Percentiles rank a stretch among this genome's conserved stretches.
Conservation (phyloP, 805 yeast species). For the Cyberlindnera suaveolens region DNA sequence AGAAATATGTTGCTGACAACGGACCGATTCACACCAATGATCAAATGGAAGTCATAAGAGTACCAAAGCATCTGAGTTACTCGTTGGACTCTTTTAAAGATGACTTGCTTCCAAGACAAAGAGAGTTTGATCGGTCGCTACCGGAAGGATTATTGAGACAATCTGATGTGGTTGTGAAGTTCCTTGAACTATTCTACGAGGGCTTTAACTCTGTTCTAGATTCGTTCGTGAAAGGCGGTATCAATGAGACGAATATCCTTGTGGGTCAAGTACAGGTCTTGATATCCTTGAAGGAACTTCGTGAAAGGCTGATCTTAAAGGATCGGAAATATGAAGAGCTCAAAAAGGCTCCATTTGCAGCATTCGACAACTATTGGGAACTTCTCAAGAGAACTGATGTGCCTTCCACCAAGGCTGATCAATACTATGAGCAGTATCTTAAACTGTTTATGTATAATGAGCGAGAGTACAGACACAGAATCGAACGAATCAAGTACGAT, state of each 20-base stretch:
- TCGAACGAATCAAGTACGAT: constrained; percentile 14
- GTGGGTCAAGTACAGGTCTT: constrained; percentile 23
- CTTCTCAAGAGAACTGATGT: constrained; percentile 30
- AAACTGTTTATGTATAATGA: constrained; percentile 16
- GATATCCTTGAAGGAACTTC: constrained; percentile 11
- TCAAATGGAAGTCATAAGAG: constrained; percentile 30
- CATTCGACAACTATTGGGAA: constrained; percentile 27
- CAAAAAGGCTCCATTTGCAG: constrained; percentile 19
- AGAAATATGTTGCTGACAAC: not conserved
- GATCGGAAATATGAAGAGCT: constrained; percentile 3
- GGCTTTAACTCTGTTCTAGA: constrained; percentile 15
- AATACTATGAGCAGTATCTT: constrained; percentile 24
- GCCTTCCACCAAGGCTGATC: constrained; percentile 18
- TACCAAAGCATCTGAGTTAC: constrained; percentile 29
- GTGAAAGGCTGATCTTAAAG: constrained; percentile 5
- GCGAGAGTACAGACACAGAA: constrained; percentile 14
- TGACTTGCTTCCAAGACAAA: constrained; percentile 12
- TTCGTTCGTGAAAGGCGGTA: constrained; percentile 19
- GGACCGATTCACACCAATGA: constrained; percentile 5
- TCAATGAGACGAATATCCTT: constrained; percentile 22
- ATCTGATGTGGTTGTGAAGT: constrained; percentile 11
- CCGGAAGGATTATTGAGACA: constrained; percentile 11
- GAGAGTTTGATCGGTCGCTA: constrained; percentile 10
- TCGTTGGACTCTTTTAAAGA: constrained; percentile 27
- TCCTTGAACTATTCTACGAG: constrained; percentile 15